Base-by-base conservation (phyloP, 345 rosid species). In the Hibiscus mutabilis region DNA sequence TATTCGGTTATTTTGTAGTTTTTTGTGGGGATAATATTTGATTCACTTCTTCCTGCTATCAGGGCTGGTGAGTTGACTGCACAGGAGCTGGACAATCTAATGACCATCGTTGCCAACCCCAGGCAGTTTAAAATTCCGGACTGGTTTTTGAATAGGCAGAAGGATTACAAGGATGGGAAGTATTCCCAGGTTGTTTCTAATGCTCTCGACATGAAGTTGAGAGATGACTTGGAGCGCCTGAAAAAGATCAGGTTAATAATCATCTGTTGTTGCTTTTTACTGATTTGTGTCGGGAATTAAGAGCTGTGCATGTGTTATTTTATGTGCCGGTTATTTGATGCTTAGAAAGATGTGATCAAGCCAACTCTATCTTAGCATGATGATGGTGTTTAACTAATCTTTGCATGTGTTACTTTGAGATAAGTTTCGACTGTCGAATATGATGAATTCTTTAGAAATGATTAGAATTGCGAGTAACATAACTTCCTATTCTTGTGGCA, bases 81-180 rank as follows among this genome's bases (percentile, higher is more conserved):
- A 29, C 89, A 86, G 8, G 95, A 92, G 82, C 76, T 92, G 14
- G 98, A 92, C 49, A 90, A 87, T 78, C 89, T 90, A 15, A 92
- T 90, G 60, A 56, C 60, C 16, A 56, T 56, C 3, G 60, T 56
- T 56, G 31, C 60, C 13, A 56, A 56, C 31, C 60, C 60, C 60
- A 56, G 60, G 31, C 60, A 56, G 29, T 22, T 56, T 22, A 56
- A 56, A 56, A 56, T 56, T 22, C 60, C 31, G 24, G 60, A 56
- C 69, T 92, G 94, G 94, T 90, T 91, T 73, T 72, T 91, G 73
- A 91, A 91, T 76, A 88, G 96, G 68, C 92, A 92, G 75, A 92
- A 92, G 77, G 97, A 90, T 61, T 88, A 92, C 88, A 92, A 88
- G 75, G 97, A 92, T 46, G 97, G 94, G 0, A 92, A 86, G 77